phyloP scores from a whole-genome alignment of 768 basidiomycete genomes.

The Agrocybe chaxingu region DNA sequence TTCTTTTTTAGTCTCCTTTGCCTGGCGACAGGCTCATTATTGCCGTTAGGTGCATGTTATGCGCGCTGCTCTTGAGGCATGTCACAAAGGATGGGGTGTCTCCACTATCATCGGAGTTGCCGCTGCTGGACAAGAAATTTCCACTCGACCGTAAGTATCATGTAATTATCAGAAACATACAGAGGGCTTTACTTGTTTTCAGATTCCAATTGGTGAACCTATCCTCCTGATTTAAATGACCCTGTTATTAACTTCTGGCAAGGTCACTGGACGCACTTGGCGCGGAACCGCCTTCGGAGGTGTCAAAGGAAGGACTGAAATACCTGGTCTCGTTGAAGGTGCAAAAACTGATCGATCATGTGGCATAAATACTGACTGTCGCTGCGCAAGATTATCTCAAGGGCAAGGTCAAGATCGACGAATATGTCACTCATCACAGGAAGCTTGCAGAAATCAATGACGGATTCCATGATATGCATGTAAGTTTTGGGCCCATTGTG shows the following conservation, averaged over 20 bases:
- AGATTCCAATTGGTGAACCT: constrained; percentile 52
- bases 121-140: constrained; percentile 93
- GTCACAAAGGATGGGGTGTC: constrained; percentile 99
- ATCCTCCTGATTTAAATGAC: neutral
- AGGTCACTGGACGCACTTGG: constrained; percentile 87
- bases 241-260: constrained; percentile 22
- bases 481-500: constrained; percentile 40
- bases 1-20: neutral
- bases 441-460: constrained; percentile 74
- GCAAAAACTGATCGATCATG: neutral
- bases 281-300: constrained; percentile 95
- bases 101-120: constrained; percentile 96
- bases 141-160: constrained; percentile 73
- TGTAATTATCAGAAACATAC: neutral
- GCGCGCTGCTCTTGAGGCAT: constrained; percentile 95
- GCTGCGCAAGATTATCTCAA: constrained; percentile 60
- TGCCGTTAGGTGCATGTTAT: constrained; percentile 77
- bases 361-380: neutral
- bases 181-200: constrained; percentile 4
- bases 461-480: constrained; percentile 96
- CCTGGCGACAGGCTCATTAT: neutral
- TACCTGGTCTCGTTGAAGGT: constrained; percentile 93
- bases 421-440: constrained; percentile 90
- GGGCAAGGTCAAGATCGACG: constrained; percentile 86
- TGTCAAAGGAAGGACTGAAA: constrained; percentile 95